Evolutionary conservation across 805 yeast genomes (phyloP), one percentile per base, ranked within the genome.

Genomic region (Pichia phayaonensis): DNA sequence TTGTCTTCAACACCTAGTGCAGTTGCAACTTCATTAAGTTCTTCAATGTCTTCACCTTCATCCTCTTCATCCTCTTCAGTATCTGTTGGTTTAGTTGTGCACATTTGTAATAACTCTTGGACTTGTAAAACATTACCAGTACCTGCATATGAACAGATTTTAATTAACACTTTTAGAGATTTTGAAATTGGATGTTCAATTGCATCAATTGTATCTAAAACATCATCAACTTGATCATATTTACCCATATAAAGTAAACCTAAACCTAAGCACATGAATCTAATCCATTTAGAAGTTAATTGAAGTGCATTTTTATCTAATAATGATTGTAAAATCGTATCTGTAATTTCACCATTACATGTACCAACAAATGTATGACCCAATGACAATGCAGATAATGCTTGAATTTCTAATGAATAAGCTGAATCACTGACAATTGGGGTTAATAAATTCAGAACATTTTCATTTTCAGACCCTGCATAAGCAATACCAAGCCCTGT

Each of bases 281-380:
- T 81, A 45, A 88, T 81, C 89, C 95, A 92, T 64, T 87, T 87
- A 57, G 86, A 83, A 45, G 85, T 79, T 59, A 94, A 75, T 62
- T 90, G 96, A 23, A 73, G 66, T 43, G 81, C 77, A 49, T 84
- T 86, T 60, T 97, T 83, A 66, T 94, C 99, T 62, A 94, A 75
- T 55, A 94, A 74, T 3, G 96, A 84, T 69, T 90, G 96, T 61
- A 94, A 75, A 56, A 94, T 88, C 4, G 96, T 80, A n/a, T 95
- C 84, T 0, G 97, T 86, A 59, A 90, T 83, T 59, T 90, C 97
- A 54, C 97, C 96, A 66, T 92, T 84, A 62, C 96, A 88, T 8
- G 97, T 86, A 47, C 99, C 99, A 41, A 92, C 97, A 65, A 86
- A 94, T 2, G 89, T 86, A 62, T 90, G 96, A 44, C 99, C 96